phyloP scores from a whole-genome alignment of 2,329 filamentous ascomycete species.

The Epichloe scottii region DNA sequence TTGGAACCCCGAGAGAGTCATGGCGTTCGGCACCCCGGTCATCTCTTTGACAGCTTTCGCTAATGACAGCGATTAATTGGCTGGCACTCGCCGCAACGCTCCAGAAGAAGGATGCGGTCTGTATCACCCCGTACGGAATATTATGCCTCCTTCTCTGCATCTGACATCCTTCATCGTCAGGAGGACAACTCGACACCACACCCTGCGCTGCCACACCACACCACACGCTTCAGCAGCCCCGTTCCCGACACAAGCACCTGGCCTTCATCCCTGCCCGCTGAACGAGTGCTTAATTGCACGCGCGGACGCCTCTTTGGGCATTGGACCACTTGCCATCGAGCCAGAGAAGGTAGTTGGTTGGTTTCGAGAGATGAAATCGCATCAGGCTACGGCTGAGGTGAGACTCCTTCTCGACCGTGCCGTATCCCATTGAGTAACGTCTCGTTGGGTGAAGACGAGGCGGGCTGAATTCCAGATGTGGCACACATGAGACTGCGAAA shows the following conservation, averaged over 20 bases:
- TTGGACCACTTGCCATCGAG: background rate
- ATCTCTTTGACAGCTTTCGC: constrained; percentile 1
- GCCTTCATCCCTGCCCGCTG: background rate
- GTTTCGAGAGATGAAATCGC: background rate
- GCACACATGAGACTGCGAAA: background rate
- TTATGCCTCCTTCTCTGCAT: background rate
- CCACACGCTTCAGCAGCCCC: background rate
- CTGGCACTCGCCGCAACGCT: background rate
- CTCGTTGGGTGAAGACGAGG: background rate
- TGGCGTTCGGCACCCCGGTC: background rate
- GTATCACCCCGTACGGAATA: background rate
- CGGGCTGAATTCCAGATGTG: background rate
- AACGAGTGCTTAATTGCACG: background rate
- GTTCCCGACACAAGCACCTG: background rate
- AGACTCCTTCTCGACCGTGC: background rate
- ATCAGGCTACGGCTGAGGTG: background rate
- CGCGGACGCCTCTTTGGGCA: background rate
- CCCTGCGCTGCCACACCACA: background rate
- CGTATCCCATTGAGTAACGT: background rate
- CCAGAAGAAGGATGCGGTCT: too few species aligned
- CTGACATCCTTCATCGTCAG: background rate
- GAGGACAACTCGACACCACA: too few species aligned
- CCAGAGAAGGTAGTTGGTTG: background rate
- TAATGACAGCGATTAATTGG: constrained; percentile 7
- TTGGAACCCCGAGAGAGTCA: background rate